These are phyloP conservation scores for Cocos nucifera DNA, from an alignment of 176 grass and related monocot species.

Conservation along the genomic window DNA sequence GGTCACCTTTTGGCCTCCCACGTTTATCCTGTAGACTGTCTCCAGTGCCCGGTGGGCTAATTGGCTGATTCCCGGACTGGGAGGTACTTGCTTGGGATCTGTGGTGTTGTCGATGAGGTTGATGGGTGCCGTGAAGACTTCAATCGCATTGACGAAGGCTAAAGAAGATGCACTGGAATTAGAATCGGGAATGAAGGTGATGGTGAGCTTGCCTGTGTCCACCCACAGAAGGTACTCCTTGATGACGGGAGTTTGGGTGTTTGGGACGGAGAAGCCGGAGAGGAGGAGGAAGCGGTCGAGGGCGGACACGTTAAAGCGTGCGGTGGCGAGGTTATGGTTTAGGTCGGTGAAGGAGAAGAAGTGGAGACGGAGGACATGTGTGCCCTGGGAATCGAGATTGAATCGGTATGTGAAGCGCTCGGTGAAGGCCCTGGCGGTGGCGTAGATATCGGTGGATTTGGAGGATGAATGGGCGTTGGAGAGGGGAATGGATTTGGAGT, in stretches of 20 bases:
- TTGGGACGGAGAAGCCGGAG: slow-evolving; percentile 23
- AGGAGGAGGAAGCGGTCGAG: slow-evolving; percentile 37
- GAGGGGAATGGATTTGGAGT: background rate
- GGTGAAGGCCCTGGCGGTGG: slow-evolving; percentile 35
- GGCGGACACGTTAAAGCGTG: slow-evolving; percentile 41
- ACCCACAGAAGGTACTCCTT: slow-evolving; percentile 63
- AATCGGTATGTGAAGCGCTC: slow-evolving; percentile 35
- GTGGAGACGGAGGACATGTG: slow-evolving; percentile 74
- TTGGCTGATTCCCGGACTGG: background rate
- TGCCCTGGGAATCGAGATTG: background rate
- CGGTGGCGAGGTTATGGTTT: slow-evolving; percentile 11
- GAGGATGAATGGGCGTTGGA: background rate
- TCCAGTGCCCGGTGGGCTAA: slow-evolving; percentile 11
- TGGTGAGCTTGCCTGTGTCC: background rate
- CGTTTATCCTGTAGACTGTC: slow-evolving; percentile 36
- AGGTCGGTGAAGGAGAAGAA: slow-evolving; percentile 41
- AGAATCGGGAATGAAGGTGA: slow-evolving; percentile 19
- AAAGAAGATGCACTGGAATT: background rate
- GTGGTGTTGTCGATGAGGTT: background rate
- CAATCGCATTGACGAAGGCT: slow-evolving; percentile 46
- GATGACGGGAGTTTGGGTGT: slow-evolving; percentile 16
- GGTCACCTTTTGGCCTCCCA: slow-evolving; percentile 20
- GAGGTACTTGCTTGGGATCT: too few species aligned
- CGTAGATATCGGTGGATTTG: slow-evolving; percentile 27
- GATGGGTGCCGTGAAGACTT: slow-evolving; percentile 38